Evolutionary conservation across 2,329 filamentous ascomycete species (phyloP), one percentile per base, ranked within the genome.

Genomic region (Trichoderma hamatum): DNA sequence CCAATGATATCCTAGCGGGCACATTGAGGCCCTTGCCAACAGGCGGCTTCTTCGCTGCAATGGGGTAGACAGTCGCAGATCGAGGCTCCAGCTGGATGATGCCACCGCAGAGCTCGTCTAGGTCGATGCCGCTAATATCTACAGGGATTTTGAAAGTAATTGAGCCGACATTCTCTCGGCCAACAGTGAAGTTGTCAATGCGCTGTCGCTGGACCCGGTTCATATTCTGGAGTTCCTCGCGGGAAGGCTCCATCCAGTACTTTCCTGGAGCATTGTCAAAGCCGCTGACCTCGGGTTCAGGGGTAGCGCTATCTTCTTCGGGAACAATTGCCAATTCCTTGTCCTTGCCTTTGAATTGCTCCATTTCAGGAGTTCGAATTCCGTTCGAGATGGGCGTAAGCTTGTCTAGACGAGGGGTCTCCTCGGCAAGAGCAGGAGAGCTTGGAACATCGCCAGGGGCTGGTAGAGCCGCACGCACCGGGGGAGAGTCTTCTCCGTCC

Each of bases 1-100:
- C 90, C 13, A 99, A 86, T n/a, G 87, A 88, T 72, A 99, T 94
- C 46, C 88, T 89, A 0, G 96, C 93, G 3, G 94, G 94, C 9
- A 97, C 93, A 75, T 99, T 99, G 72, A 99, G 85, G 6, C 93
- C 95, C 76, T 94, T 93, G 69, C 96, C 96, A 69, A 90, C 86
- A 0, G 91, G 86, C 19, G 96, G 94, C 81, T 97, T 99, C 76
- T 89, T 89, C 5, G 86, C 85, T 51, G 89, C 84, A 55, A 91
- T 86, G 5, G 88, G 90, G 76, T 99, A 99, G 9, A 98, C 96
- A 0, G 95, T 97, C 28, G 93, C 93, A 10, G 90, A 91, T 43
- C 96, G 92, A 61, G 90, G 86, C 54, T 88, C 86, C 60, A 98
- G 88, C 64, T 89, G 84, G 43, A 98, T 92, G 74, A 97, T 90